Conservation (phyloP, 768 basidiomycete species). For the Hydnum rufescens region DNA sequence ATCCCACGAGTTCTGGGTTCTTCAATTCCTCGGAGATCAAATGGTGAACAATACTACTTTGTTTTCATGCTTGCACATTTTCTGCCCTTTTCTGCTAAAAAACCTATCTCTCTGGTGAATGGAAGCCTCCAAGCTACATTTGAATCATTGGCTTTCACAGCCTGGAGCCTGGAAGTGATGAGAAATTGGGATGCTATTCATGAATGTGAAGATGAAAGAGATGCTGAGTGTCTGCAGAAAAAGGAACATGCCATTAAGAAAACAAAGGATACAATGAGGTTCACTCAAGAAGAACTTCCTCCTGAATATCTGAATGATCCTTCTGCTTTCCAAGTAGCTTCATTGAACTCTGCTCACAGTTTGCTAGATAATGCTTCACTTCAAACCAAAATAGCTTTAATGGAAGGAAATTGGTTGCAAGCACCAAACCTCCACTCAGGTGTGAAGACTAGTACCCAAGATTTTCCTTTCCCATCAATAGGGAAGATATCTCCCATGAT, state of each 20-base stretch:
- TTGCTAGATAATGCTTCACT: too few species aligned
- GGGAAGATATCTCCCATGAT: too few species aligned
- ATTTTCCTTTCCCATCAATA: too few species aligned
- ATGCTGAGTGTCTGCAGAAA: slow-evolving; percentile 16
- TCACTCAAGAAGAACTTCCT: background rate
- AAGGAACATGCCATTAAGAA: background rate
- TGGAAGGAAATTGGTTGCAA: too few species aligned
- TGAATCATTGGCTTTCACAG: slow-evolving; percentile 6
- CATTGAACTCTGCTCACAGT: too few species aligned
- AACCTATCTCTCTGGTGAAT: background rate
- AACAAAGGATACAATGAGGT: background rate
- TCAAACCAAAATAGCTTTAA: too few species aligned
- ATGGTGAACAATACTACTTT: slow-evolving; percentile 1
- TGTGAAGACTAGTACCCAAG: too few species aligned
- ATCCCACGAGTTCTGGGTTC: slow-evolving; percentile 12
- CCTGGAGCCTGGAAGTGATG: slow-evolving; percentile 19
- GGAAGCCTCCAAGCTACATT: background rate
- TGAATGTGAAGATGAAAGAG: slow-evolving; percentile 18
- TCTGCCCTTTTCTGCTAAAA: slow-evolving; percentile 8
- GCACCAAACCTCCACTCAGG: too few species aligned
- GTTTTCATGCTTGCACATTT: slow-evolving; percentile 14
- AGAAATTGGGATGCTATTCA: slow-evolving; percentile 21
- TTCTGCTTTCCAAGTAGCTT: too few species aligned
- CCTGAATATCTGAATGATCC: background rate
- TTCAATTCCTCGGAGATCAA: slow-evolving; percentile 7